A percentile compares a stretch with the other conserved stretches of the same genome.
phyloP scores from a whole-genome alignment of 305 asterid genomes.

The Solanum hybrid region DNA sequence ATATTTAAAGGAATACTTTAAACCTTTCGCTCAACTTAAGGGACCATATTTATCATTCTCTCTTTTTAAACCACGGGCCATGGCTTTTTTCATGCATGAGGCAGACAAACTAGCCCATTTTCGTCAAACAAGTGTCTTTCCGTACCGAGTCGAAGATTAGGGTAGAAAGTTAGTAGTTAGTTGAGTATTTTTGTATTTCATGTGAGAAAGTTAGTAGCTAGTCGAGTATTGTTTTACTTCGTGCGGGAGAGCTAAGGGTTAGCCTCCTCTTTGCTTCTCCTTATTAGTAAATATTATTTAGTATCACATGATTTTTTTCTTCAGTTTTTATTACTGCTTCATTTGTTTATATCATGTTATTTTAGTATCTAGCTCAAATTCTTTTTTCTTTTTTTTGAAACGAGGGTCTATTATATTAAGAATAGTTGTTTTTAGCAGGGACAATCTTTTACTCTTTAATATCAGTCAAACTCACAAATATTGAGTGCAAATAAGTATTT shows the following conservation, averaged over 20 bases:
- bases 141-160: neutral
- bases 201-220: neutral
- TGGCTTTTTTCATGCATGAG: neutral
- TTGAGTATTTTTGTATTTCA: too few relatives aligned
- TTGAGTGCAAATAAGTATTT: neutral
- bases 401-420: too few relatives aligned
- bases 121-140: neutral
- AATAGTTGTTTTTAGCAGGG: neutral
- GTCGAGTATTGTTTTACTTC: accelerated
- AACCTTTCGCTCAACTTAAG: neutral
- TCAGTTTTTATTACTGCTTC: neutral
- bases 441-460: neutral
- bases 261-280: neutral
- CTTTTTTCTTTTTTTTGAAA: too few relatives aligned
- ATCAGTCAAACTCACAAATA: neutral
- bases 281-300: neutral
- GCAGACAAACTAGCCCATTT: neutral
- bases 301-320: neutral
- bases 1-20: neutral
- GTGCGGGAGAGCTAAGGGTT: neutral
- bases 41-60: neutral
- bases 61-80: neutral
- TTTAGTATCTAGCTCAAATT: neutral
- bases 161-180: neutral
- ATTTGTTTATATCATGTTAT: neutral